Base-by-base conservation (phyloP, 192 early-diverging fungal species). In the Obelidium mucronatum region DNA sequence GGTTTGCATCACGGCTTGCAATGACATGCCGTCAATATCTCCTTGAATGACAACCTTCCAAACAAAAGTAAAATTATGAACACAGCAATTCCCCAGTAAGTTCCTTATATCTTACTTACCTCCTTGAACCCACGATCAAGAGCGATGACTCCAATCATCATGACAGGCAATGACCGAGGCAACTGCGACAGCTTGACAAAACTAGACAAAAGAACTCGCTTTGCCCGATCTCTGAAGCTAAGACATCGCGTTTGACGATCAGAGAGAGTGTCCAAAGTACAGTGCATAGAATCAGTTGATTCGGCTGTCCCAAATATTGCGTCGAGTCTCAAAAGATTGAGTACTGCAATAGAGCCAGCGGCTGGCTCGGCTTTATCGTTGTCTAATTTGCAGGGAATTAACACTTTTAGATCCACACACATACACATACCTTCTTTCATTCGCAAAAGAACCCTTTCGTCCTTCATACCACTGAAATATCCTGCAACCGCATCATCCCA, bases 341-440 rank as follows among this genome's bases (percentile, higher is more conserved):
- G 66, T 22, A 85, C 70, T 3, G 88, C 67, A 2, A 91, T 82
- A 34, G 87, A 82, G 53, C 85, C 88, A 15, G 85, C 55, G 11
- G 89, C 79, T 15, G 90, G 89, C 64, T 91, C 90, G 0, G 90
- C 87, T 19, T 88, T 87, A 81, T 91, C 90, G 70, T 3, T 34
- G 62, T 22, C 70, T 37, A 8, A n/a, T n/a, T n/a, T n/a, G n/a
- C n/a, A n/a, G n/a, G n/a, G n/a, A n/a, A n/a, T n/a, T n/a, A 17
- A n/a, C 51, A 17, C 51, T n/a, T 13, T n/a, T 13, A n/a, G 51
- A 13, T 15, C 51, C 51, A n/a, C n/a, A n/a, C n/a, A n/a, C n/a
- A n/a, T n/a, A n/a, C n/a, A n/a, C 67, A 78, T 64, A 84, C 87
- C 87, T 37, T 89, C 89, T 63, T 89, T 90, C 75, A 88, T 66